Conservation (phyloP, 371 early-diverging fungal species). For the Mucor velutinosus region DNA sequence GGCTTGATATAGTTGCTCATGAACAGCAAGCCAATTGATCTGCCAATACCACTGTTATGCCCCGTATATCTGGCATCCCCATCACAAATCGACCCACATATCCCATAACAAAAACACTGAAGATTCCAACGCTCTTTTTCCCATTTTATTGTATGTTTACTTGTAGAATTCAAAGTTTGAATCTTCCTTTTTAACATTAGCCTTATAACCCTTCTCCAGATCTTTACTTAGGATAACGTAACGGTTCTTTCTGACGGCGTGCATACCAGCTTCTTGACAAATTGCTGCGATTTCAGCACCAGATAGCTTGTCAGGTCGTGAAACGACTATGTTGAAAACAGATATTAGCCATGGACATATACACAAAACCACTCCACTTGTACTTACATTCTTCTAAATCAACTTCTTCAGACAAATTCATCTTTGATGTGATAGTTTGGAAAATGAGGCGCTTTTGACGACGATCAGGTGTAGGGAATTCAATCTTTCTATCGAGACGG, state of each 20-base stretch:
- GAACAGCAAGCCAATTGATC: too few species aligned
- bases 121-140: background rate
- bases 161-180: constrained; percentile 97
- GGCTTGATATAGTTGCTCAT: too few species aligned
- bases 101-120: background rate
- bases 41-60: too few species aligned
- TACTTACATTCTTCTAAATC: constrained; percentile 97
- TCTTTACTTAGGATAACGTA: constrained; percentile 98
- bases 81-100: too few species aligned
- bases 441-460: constrained; percentile 99
- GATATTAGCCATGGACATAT: background rate
- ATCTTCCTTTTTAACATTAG: constrained; percentile 96
- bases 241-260: constrained; percentile 97
- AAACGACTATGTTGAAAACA: constrained; percentile 70
- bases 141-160: constrained; percentile 42
- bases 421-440: constrained; percentile 96
- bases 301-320: constrained; percentile 97
- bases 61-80: too few species aligned
- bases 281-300: constrained; percentile 99
- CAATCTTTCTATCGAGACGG: constrained; percentile 99
- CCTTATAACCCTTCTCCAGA: constrained; percentile 97
- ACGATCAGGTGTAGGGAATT: constrained; percentile 99
- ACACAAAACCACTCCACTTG: constrained; percentile 47
- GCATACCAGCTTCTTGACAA: constrained; percentile 99
- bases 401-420: constrained; percentile 98